phyloP scores from a whole-genome alignment of 2,329 filamentous ascomycete genomes.

The Cryphonectria radicalis region DNA sequence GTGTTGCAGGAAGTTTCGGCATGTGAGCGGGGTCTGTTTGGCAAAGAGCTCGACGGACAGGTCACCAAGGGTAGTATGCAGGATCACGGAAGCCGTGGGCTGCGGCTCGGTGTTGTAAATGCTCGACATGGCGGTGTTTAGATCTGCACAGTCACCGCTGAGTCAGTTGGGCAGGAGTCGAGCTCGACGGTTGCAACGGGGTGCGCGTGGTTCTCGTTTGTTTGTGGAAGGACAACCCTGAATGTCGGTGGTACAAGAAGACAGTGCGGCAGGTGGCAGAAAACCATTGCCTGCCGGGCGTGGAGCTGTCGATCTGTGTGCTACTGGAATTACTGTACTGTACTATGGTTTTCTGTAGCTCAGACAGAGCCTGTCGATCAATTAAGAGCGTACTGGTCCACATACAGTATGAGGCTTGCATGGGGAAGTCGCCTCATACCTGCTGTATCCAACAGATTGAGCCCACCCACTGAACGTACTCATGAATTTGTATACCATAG shows the following conservation, averaged over 20 bases:
- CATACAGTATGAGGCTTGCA: background rate
- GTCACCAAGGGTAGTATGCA: conserved; percentile 89
- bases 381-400: background rate
- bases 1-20: conserved; percentile 93
- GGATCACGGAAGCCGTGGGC: conserved; percentile 86
- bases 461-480: background rate
- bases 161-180: background rate
- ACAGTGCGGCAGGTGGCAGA: background rate
- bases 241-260: background rate
- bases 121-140: conserved; percentile 68
- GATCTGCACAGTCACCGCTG: background rate
- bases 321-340: background rate
- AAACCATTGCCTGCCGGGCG: conserved; percentile 12
- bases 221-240: background rate
- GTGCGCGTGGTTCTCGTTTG: background rate
- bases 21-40: conserved; percentile 88
- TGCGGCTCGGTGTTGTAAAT: conserved; percentile 95
- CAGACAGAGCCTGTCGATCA: background rate
- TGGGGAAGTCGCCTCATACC: background rate
- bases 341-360: background rate
- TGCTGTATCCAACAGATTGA: background rate
- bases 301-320: conserved; percentile 3
- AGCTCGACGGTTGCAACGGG: background rate
- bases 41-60: conserved; percentile 92
- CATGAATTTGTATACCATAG: background rate